These are phyloP conservation scores for Dactylella cylindrospora DNA, from an alignment of 2,329 filamentous ascomycete genomes.

Conservation along the genomic window DNA sequence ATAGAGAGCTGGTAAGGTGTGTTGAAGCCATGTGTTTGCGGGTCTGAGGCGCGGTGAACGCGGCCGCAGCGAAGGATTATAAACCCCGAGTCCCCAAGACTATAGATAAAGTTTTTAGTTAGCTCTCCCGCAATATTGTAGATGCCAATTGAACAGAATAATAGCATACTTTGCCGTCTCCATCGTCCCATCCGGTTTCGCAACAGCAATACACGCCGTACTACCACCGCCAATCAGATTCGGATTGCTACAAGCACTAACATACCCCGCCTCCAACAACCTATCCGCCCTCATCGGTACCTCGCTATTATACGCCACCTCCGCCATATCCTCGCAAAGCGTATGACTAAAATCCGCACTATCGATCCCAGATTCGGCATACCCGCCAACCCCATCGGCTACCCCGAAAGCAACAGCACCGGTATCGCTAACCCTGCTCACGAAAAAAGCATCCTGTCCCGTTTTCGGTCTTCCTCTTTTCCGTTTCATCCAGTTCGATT, in stretches of 20 bases:
- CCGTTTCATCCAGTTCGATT: conserved; percentile 54
- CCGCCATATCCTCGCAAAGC: conserved; percentile 89
- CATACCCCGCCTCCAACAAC: conserved; percentile 81
- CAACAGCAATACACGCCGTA: conserved; percentile 85
- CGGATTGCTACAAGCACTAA: conserved; percentile 73
- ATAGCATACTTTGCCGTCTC: conserved; percentile 76
- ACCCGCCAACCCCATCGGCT: conserved; percentile 92
- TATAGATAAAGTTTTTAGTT: conserved; percentile 47
- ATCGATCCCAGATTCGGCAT: conserved; percentile 88
- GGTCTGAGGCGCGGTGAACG: conserved; percentile 76
- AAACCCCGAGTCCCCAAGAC: conserved; percentile 89
- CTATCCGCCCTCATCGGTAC: conserved; percentile 52
- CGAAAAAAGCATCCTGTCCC: conserved; percentile 96
- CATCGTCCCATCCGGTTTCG: conserved; percentile 69
- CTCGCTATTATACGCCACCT: conserved; percentile 65
- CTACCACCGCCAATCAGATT: conserved; percentile 79
- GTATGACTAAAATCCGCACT: conserved; percentile 94
- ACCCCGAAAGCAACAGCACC: conserved; percentile 79
- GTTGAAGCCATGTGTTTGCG: conserved; percentile 96
- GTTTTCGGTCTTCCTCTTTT: conserved; percentile 70
- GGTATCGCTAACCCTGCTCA: conserved; percentile 72
- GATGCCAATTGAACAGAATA: conserved; percentile 6
- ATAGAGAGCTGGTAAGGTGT: conserved; percentile 93
- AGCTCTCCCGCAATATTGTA: background rate
- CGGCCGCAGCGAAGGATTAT: conserved; percentile 82